Base-by-base conservation (phyloP, 768 basidiomycete genomes). In the Leccinum truebloodii region DNA sequence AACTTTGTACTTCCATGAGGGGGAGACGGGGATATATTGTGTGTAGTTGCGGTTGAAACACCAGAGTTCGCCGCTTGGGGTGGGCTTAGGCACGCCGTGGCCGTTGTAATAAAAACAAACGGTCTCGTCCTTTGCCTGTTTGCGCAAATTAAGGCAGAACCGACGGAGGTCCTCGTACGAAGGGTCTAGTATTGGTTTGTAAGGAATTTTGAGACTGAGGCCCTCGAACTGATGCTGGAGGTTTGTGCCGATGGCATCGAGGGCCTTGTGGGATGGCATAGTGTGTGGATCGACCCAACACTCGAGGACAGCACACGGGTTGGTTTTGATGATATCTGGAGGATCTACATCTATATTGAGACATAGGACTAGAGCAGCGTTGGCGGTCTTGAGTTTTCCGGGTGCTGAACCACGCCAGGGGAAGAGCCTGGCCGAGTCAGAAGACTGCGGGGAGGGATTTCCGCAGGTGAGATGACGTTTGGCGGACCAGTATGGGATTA, bases 31-130 rank as follows among this genome's bases (percentile, higher is more conserved):
- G 60, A 98, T 98, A 71, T 99, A 99, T 75, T 99, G 96, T 0
- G 97, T 98, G 74, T 98, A 98, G 66, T 86, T 90, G 69, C 88
- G 83, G 75, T 99, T 98, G 80, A 99, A 99, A 58, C 97, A 95
- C 97, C 97, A 99, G 55, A 99, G 82, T 75, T 99, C 97, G 24
- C 97, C 92, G 63, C 92, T 95, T 0, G 91, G 81, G 0, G 97
- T 98, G 12, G 97, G 97, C 69, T 93, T 95, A 2, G 96, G 96
- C 22, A 99, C 97, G 24, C 97, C 97, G 63, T 98, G 97, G 3
- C 97, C 97, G 64, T 98, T 99, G 77, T 98, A 99, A 76, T 98
- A 94, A 75, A 98, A 96, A 30, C 98, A 79, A 7, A 94, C 88
- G 2, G 97, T 88, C 69, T 99, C 97, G 39, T 95, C 91, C 73